A percentile compares a stretch with the other conserved stretches of the same genome.
These are phyloP conservation scores for Hyphodiscus sp. DNA, from an alignment of 2,329 filamentous ascomycete genomes.

Conservation along the genomic window DNA sequence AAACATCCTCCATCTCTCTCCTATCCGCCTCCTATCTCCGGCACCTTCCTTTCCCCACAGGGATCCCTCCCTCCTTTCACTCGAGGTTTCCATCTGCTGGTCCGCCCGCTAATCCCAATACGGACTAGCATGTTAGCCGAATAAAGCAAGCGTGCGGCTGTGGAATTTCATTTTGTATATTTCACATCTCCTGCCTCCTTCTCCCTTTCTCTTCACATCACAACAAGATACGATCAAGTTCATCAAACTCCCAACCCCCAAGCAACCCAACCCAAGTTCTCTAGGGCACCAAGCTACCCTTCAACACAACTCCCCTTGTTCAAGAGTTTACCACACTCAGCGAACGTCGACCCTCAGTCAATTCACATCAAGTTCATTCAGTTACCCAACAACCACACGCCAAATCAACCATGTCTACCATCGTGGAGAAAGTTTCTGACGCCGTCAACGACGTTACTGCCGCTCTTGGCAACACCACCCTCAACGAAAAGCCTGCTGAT, in stretches of 20 bases:
- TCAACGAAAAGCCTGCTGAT: slow-evolving; percentile 47
- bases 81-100: not conserved
- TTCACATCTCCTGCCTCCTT: slow-evolving; percentile 1
- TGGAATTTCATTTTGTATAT: slow-evolving; percentile 13
- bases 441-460: slow-evolving; percentile 69
- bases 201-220: slow-evolving; percentile 11
- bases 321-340: slow-evolving; percentile 53
- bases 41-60: not conserved
- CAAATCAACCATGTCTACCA: slow-evolving; percentile 72
- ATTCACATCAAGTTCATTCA: slow-evolving; percentile 45
- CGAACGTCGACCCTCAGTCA: slow-evolving; percentile 36
- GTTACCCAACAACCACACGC: slow-evolving; percentile 31
- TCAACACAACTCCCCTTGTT: slow-evolving; percentile 59
- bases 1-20: not conserved
- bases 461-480: slow-evolving; percentile 59
- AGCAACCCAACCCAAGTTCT: slow-evolving; percentile 32
- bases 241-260: slow-evolving; percentile 18
- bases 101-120: not conserved
- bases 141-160: slow-evolving; percentile 3
- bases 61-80: not conserved
- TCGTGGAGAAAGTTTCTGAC: slow-evolving; percentile 63
- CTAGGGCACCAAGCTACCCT: slow-evolving; percentile 94
- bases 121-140: slow-evolving; percentile 4
- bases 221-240: slow-evolving; percentile 3
- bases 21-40: not conserved